Base-by-base conservation (phyloP, 495 filamentous ascomycete species). In the Penicillium angulare region DNA sequence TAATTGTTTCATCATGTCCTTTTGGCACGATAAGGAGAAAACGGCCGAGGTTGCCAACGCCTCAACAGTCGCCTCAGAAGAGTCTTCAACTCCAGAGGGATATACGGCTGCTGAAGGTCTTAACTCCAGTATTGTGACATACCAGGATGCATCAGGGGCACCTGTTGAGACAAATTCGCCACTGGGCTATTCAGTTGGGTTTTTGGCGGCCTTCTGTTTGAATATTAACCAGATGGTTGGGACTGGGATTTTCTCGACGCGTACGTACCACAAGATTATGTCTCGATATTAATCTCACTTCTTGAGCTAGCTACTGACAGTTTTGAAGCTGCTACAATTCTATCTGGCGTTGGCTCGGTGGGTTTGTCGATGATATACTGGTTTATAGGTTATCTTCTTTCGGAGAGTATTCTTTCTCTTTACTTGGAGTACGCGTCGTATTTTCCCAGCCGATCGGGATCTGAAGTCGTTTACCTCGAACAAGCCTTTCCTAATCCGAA, bases 201-300 rank as follows among this genome's bases (percentile, higher is more conserved):
- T 80, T 42, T 80, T 80, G 8, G 78, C 81, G 17, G 67, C 85
- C 31, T 82, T 41, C 10, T 41, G 82, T 52, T 61, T 87, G 21
- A 86, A 86, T 50, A 55, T 87, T 21, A 81, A 77, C 52, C 77
- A 80, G 59, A 87, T 86, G 82, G 76, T 87, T 47, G 84, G 84
- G 0, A 86, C 83, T 0, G 83, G 84, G 10, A 75, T 87, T 3
- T 87, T 81, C 61, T 83, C 81, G 15, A 85, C 83, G 6, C 83
- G 81, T 84, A 43, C 56, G 80, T 63, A 8, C 18, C 15, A 20
- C 36, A 13, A 10, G 6, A 7, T 21, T 17, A 13, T 12, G 18
- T 35, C 20, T 15, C 23, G 1, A 47, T n/a, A n/a, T n/a, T n/a
- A n/a, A n/a, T n/a, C n/a, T n/a, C n/a, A n/a, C 15, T n/a, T 33